phyloP scores from a whole-genome alignment of 805 yeast species.

The Metschnikowia arizonensis region DNA sequence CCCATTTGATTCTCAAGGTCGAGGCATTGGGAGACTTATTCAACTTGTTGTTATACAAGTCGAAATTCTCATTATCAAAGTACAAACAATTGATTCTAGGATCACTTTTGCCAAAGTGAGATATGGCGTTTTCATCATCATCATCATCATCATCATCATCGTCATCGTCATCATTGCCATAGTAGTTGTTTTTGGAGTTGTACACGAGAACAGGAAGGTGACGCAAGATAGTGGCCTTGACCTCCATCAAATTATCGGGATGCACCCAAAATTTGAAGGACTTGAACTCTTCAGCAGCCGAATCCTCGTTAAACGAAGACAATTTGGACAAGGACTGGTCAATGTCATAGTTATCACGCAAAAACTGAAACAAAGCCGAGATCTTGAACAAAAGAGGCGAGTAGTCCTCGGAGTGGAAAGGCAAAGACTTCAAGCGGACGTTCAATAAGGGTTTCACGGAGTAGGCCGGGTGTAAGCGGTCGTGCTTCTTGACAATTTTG shows the following conservation, averaged over 20 bases:
- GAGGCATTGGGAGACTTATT: constrained; percentile 66
- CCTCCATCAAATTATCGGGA: constrained; percentile 96
- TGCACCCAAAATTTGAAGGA: constrained; percentile 93
- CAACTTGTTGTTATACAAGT: constrained; percentile 79
- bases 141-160: constrained; percentile 46
- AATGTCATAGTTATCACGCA: constrained; percentile 66
- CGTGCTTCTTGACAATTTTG: constrained; percentile 94
- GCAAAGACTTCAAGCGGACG: constrained; percentile 81
- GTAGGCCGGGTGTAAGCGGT: constrained; percentile 79
- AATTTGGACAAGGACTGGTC: constrained; percentile 46
- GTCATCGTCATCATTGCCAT: constrained; percentile 50
- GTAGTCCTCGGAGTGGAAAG: constrained; percentile 92
- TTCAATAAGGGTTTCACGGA: constrained; percentile 88
- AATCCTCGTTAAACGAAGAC: constrained; percentile 43
- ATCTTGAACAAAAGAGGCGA: constrained; percentile 83
- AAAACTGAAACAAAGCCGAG: constrained; percentile 73
- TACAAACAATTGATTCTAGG: constrained; percentile 84
- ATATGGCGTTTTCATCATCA: constrained; percentile 22
- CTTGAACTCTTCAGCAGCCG: constrained; percentile 41
- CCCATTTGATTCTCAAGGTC: constrained; percentile 84
- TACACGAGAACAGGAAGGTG: constrained; percentile 90
- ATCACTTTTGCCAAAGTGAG: constrained; percentile 24
- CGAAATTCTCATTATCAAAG: constrained; percentile 80
- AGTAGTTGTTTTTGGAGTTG: constrained; percentile 40
- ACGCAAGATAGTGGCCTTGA: constrained; percentile 89